These are phyloP conservation scores for Podochytrium sp. DNA, from an alignment of 192 early-diverging fungal species.

Conservation along the genomic window DNA sequence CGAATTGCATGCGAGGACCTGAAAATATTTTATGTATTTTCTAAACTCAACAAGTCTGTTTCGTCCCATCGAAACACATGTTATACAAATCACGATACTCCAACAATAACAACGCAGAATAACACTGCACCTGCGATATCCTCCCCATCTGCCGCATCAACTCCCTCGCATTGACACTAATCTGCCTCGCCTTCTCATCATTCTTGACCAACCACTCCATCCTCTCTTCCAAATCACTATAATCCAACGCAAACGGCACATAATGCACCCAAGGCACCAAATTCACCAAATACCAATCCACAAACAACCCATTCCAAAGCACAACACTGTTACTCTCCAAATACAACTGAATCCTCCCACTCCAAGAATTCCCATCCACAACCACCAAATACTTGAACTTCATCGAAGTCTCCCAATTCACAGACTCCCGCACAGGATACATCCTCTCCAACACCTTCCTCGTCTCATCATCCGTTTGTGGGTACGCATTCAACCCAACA, in stretches of 20 bases:
- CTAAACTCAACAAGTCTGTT: too few species aligned
- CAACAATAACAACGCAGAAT: not conserved
- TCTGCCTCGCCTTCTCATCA: constrained; percentile 7
- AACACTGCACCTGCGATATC: not conserved
- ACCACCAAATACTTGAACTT: constrained; percentile 29
- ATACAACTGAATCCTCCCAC: not conserved
- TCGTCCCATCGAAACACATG: too few species aligned
- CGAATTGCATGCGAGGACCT: too few species aligned
- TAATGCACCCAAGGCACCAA: constrained; percentile 25
- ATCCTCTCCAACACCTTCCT: not conserved
- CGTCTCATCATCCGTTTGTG: not conserved
- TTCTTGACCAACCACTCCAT: constrained; percentile 9
- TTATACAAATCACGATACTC: not conserved
- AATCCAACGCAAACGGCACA: constrained; percentile 25
- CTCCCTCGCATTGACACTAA: constrained; percentile 2
- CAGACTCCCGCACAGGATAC: not conserved
- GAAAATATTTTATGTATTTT: too few species aligned
- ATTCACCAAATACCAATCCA: constrained; percentile 14
- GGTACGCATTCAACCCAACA: not conserved
- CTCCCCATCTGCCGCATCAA: not conserved
- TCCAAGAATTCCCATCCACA: constrained; percentile 16
- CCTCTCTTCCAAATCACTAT: constrained; percentile 26
- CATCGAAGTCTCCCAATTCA: constrained; percentile 1
- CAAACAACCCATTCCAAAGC: constrained; percentile 6
- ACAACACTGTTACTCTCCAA: constrained; percentile 9